Percentiles rank a stretch among this genome's conserved stretches.
phyloP scores from a whole-genome alignment of 2,329 filamentous ascomycete species.

The Fusarium floridanum region DNA sequence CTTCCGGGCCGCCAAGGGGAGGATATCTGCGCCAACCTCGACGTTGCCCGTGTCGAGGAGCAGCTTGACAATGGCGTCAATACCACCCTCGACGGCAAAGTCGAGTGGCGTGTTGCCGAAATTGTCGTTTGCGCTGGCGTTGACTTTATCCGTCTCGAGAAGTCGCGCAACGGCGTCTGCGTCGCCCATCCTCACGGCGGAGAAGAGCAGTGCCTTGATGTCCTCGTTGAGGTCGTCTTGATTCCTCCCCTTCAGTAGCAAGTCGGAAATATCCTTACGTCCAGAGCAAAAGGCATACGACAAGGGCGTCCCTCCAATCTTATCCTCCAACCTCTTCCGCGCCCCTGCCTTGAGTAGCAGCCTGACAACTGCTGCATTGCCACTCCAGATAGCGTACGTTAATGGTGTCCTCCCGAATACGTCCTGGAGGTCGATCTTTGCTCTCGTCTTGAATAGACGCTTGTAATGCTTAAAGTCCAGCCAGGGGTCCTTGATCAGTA shows the following conservation, averaged over 20 bases:
- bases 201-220: neutral
- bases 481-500: conserved; percentile 1
- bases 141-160: conserved; percentile 9
- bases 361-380: conserved; percentile 9
- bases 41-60: conserved; percentile 1
- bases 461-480: neutral
- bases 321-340: neutral
- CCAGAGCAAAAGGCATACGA: conserved; percentile 11
- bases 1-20: neutral
- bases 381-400: conserved; percentile 19
- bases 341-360: conserved; percentile 11
- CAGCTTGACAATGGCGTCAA: neutral
- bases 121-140: neutral
- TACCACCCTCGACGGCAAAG: neutral
- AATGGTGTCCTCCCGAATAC: conserved; percentile 1
- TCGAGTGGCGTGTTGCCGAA: neutral
- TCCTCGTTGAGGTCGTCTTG: neutral
- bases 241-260: neutral
- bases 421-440: conserved; percentile 5
- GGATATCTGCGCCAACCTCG: neutral
- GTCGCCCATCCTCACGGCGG: neutral
- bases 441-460: conserved; percentile 6
- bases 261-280: neutral
- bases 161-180: conserved; percentile 17
- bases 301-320: conserved; percentile 13